phyloP scores from a whole-genome alignment of 2,329 filamentous ascomycete genomes.

The Xylariaceae sp. region DNA sequence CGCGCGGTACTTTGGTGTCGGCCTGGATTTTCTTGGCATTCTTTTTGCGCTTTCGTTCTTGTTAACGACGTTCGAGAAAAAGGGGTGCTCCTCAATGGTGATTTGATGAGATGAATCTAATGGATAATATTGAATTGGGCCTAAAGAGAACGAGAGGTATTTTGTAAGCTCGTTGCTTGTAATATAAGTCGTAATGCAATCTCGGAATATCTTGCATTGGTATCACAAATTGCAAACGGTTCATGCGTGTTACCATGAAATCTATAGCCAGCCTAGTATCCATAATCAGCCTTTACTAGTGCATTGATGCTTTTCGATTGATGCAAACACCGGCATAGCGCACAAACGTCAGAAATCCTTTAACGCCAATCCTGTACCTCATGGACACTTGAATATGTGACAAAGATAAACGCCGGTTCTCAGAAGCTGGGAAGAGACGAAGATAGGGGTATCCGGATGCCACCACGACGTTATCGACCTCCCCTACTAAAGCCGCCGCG shows the following conservation, averaged over 20 bases:
- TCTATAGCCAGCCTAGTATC: background rate
- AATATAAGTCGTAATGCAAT: no score
- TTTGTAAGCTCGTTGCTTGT: no score
- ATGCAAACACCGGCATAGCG: background rate
- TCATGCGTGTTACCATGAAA: background rate
- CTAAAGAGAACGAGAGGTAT: no score
- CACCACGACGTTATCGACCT: constrained; percentile 20
- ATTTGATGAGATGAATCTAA: no score
- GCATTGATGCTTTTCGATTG: background rate
- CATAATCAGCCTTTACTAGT: background rate
- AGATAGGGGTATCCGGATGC: constrained; percentile 10
- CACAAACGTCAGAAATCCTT: background rate
- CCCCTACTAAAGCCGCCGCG: constrained; percentile 39
- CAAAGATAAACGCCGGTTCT: background rate
- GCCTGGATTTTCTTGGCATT: no score
- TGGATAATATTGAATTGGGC: no score
- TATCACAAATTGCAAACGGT: no score
- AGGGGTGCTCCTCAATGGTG: no score
- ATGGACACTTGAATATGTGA: background rate
- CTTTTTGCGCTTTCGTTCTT: no score
- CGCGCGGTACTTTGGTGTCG: no score
- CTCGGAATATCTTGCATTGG: no score
- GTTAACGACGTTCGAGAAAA: no score
- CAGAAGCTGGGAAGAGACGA: constrained; percentile 3
- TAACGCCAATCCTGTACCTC: background rate